These are phyloP conservation scores for Rhynchospora breviuscula DNA, from an alignment of 176 grass and related monocot species.

Conservation along the genomic window DNA sequence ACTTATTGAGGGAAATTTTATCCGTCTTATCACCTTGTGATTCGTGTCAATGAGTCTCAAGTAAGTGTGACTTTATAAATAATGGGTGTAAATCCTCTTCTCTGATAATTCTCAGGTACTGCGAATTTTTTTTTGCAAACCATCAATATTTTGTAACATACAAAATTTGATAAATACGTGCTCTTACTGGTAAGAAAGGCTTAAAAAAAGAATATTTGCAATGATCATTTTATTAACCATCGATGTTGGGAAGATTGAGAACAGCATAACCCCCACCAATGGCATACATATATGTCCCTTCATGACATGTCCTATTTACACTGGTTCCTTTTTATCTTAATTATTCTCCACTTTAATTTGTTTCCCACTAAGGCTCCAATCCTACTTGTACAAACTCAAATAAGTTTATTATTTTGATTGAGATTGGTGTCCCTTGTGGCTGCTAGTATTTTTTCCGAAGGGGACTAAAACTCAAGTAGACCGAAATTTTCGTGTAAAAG, in stretches of 20 bases:
- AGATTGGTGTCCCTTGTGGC: neutral
- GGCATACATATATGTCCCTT: conserved; percentile 14
- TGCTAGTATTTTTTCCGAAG: neutral
- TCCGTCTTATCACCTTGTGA: too few relatives aligned
- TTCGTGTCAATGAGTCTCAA: too few relatives aligned
- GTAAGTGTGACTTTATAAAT: too few relatives aligned
- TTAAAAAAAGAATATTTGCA: neutral
- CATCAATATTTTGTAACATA: neutral
- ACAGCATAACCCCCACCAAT: conserved; percentile 1
- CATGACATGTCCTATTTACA: conserved; percentile 13
- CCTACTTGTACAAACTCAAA: conserved; percentile 23
- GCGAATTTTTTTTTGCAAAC: neutral
- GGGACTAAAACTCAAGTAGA: neutral
- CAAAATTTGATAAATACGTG: neutral
- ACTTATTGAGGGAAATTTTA: too few relatives aligned
- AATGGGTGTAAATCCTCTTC: too few relatives aligned
- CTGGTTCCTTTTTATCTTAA: conserved; percentile 4
- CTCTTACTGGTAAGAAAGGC: neutral
- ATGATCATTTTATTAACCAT: conserved; percentile 20
- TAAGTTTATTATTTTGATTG: conserved; percentile 12
- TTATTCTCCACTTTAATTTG: conserved; percentile 29
- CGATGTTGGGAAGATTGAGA: neutral
- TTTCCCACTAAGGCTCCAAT: conserved; percentile 30
- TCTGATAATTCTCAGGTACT: too few relatives aligned
- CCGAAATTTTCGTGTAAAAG: conserved; percentile 1